These are phyloP conservation scores for Talaromyces proteolyticus DNA, from an alignment of 495 filamentous ascomycete genomes.

Conservation along the genomic window DNA sequence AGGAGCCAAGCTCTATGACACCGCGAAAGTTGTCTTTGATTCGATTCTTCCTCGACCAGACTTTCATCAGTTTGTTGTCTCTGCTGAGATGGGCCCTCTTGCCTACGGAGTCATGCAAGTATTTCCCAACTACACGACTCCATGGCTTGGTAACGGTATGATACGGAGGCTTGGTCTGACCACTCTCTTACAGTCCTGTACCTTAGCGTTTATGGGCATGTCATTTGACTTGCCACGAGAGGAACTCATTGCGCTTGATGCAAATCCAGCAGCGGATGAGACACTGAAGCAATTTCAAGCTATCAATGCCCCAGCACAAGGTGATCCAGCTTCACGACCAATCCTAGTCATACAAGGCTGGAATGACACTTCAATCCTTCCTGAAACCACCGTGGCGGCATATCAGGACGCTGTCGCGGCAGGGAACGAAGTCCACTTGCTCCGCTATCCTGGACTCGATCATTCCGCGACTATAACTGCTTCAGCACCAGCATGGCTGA, in stretches of 20 bases:
- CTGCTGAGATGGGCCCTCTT: neutral
- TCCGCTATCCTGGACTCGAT: conserved; percentile 6
- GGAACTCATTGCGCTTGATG: neutral
- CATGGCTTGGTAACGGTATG: neutral
- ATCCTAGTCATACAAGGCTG: conserved; percentile 5
- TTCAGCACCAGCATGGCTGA: conserved; percentile 4
- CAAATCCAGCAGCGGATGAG: neutral
- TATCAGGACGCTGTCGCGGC: neutral
- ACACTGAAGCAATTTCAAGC: conserved; percentile 3
- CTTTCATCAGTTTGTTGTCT: neutral
- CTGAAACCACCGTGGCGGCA: neutral
- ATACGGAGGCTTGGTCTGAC: neutral
- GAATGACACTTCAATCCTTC: neutral
- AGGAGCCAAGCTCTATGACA: conserved; percentile 12
- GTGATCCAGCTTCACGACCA: neutral
- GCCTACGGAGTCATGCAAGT: neutral
- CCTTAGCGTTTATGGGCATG: neutral
- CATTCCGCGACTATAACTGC: neutral
- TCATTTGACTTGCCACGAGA: neutral
- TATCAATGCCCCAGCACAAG: neutral
- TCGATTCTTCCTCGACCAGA: neutral
- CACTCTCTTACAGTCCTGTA: neutral
- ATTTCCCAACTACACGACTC: neutral
- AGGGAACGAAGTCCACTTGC: conserved; percentile 5
- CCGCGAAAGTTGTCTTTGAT: neutral